Percentiles rank a stretch among this genome's conserved stretches.
phyloP scores from a whole-genome alignment of 148 eudicot genomes.

The Vaccinium macrocarpon region DNA sequence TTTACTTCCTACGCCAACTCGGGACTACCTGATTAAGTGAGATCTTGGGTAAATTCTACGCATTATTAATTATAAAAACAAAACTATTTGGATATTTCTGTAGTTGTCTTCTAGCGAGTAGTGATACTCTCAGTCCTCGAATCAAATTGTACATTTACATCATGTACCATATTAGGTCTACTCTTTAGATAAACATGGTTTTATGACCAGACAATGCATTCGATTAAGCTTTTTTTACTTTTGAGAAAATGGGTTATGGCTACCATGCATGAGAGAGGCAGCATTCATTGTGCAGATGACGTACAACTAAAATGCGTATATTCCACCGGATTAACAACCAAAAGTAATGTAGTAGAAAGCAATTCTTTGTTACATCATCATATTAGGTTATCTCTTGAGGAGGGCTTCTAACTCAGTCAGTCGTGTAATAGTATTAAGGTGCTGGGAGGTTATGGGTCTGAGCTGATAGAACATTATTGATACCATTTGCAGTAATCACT shows the following conservation, averaged over 20 bases:
- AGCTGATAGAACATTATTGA: no score
- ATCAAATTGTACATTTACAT: not conserved
- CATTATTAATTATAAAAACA: no score
- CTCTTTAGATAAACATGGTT: not conserved
- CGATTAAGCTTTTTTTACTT: not conserved
- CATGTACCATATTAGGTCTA: not conserved
- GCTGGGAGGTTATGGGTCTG: no score
- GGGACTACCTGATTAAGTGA: no score
- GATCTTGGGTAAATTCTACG: no score
- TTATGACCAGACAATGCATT: conserved; percentile 5
- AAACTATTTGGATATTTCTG: no score
- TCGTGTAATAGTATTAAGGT: no score
- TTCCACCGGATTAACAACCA: not conserved
- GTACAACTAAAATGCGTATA: not conserved
- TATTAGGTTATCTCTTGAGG: not conserved
- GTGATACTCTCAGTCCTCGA: not conserved
- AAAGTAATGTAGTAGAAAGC: not conserved
- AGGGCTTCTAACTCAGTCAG: no score
- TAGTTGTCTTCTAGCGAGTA: not conserved
- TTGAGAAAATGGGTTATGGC: conserved; percentile 1
- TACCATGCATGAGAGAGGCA: not conserved
- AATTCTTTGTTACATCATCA: not conserved
- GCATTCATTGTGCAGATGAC: not conserved
- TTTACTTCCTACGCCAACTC: no score
- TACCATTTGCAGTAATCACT: no score